Percentiles rank a stretch among this genome's conserved stretches.
phyloP scores from a whole-genome alignment of 164 flowering plant genomes.

The Stephania yunnanensis region DNA sequence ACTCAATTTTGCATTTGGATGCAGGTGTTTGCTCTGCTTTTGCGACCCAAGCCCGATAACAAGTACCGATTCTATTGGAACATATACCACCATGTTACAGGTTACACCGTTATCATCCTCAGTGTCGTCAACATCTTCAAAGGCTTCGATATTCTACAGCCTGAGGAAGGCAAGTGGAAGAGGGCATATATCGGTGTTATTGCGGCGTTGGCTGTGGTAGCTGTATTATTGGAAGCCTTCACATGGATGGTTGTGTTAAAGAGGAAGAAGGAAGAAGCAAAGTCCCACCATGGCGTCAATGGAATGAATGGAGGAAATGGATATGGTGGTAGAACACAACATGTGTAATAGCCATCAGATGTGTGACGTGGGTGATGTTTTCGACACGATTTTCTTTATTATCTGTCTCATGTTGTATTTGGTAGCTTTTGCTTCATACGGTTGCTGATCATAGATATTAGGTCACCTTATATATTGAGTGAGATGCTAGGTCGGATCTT shows the following conservation, averaged over 20 bases:
- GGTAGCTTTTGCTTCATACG: neutral
- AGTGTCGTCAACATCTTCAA: constrained; percentile 54
- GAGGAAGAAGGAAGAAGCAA: constrained; percentile 33
- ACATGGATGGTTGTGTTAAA: constrained; percentile 48
- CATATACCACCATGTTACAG: constrained; percentile 57
- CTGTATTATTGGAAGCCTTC: constrained; percentile 29
- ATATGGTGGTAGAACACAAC: constrained; percentile 1
- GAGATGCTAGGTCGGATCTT: constrained; percentile 8
- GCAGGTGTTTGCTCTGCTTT: constrained; percentile 69
- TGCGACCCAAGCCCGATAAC: constrained; percentile 83
- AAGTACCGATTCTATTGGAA: constrained; percentile 75
- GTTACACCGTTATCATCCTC: constrained; percentile 48
- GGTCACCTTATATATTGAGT: neutral
- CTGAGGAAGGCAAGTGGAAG: constrained; percentile 53
- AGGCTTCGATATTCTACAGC: constrained; percentile 49
- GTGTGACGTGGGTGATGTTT: neutral
- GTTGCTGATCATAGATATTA: neutral
- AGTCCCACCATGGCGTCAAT: constrained; percentile 21
- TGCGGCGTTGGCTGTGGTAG: constrained; percentile 25
- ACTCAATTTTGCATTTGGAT: neutral
- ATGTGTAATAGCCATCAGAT: neutral
- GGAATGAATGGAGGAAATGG: constrained; percentile 24
- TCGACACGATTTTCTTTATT: neutral
- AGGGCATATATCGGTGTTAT: constrained; percentile 36
- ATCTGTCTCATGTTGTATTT: neutral